Conservation (phyloP, 2,329 filamentous ascomycete species). For the Fusarium liriodendri region DNA sequence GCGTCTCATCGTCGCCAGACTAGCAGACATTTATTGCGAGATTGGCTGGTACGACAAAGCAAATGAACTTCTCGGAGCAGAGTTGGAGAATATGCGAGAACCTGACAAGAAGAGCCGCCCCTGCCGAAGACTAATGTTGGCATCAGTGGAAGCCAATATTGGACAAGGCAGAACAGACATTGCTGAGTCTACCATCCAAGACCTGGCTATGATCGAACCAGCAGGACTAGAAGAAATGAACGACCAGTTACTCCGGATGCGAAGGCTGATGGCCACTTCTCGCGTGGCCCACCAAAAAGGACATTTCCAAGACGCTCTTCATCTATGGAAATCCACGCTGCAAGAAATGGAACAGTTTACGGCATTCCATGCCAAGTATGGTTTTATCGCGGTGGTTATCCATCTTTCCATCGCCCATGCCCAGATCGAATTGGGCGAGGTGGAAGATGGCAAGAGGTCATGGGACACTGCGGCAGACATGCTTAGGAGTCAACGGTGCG, state of each 20-base stretch:
- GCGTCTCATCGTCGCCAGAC: slow-evolving; percentile 37
- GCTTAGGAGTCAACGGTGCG: slow-evolving; percentile 31
- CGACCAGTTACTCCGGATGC: slow-evolving; percentile 42
- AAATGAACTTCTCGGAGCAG: slow-evolving; percentile 29
- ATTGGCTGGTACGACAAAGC: slow-evolving; percentile 34
- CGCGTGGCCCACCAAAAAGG: slow-evolving; percentile 27
- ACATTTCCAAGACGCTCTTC: slow-evolving; percentile 22
- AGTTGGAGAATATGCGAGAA: slow-evolving; percentile 22
- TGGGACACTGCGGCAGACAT: slow-evolving; percentile 28
- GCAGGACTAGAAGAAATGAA: slow-evolving; percentile 32
- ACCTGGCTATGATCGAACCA: slow-evolving; percentile 16
- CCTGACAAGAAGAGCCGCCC: slow-evolving; percentile 22
- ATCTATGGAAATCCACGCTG: slow-evolving; percentile 18
- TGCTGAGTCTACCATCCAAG: slow-evolving; percentile 17
- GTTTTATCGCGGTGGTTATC: slow-evolving; percentile 35
- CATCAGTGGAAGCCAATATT: slow-evolving; percentile 22
- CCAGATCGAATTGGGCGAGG: slow-evolving; percentile 32
- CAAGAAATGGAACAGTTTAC: slow-evolving; percentile 24
- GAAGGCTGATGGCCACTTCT: slow-evolving; percentile 31
- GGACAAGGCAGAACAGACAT: slow-evolving; percentile 9
- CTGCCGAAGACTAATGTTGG: slow-evolving; percentile 35
- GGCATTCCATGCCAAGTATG: slow-evolving; percentile 21
- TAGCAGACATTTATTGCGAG: slow-evolving; percentile 43
- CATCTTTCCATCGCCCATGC: slow-evolving; percentile 40
- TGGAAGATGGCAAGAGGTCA: slow-evolving; percentile 6